Base-by-base conservation (phyloP, 768 basidiomycete genomes). In the Trametes cingulata region DNA sequence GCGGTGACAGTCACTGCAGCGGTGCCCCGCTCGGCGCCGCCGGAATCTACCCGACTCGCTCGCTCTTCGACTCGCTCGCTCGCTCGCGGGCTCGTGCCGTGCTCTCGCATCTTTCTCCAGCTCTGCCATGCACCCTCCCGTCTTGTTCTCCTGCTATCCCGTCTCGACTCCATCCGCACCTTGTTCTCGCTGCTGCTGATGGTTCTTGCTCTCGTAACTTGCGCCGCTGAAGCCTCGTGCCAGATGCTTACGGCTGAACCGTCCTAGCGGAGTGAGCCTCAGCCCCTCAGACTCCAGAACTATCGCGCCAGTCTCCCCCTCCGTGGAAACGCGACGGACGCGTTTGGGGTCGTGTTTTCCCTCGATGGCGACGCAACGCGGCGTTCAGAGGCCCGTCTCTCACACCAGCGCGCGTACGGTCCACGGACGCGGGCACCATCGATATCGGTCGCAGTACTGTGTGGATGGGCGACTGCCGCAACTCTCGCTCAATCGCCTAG, bases 1-100 rank as follows among this genome's bases (percentile, higher is more conserved):
- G 60, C 50, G 35, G 53, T 45, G 41, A 49, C 52, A 40, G 60
- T 42, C 12, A 29, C 27, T 40, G 19, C 46, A 50, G 22, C 43
- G 51, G 58, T 33, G 43, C 36, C 42, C 56, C 39, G 40, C 59
- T 40, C 47, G 52, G 48, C 47, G 42, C 48, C 41, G 53, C 60
- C 60, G 60, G 53, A 33, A 29, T 46, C 46, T n/a, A 14, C 47
- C 52, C 43, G 52, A 20, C 39, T 40, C 39, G 39, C 6, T n/a
- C n/a, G n/a, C n/a, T n/a, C n/a, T n/a, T 3, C 45, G 24, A 19
- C 33, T 36, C 48, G 14, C 19, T 46, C 45, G 3, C n/a, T n/a
- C n/a, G n/a, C n/a, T n/a, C n/a, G 29, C 29, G 29, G 10, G 29
- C 29, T 33, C 29, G 29, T 33, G 29, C 6, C 29, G 29, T 19